Evolutionary conservation across 441 rosid genomes (phyloP), one percentile per base, ranked within the genome.

Genomic region (Euphorbia schlechtendalii): DNA sequence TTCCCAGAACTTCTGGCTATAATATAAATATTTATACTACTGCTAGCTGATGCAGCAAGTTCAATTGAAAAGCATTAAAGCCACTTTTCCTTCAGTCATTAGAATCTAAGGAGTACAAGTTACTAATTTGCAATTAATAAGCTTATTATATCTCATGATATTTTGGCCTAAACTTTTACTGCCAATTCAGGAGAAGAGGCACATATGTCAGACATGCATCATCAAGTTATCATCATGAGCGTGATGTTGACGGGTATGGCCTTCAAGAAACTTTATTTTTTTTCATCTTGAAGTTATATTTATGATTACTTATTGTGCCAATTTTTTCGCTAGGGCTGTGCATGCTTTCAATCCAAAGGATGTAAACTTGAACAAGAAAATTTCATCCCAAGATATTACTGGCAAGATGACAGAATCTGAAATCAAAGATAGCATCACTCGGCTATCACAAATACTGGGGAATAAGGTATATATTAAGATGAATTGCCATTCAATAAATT

Each of bases 271-370:
- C n/a, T n/a, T 24, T 30, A 61, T 58, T 61, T 28, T 21, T 17
- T 5, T 3, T 2, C 22, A 30, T 38, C 56, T 62, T 41, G 10
- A 51, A 53, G n/a, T 49, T 28, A 54, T 28, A 20, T n/a, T 38
- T 67, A 17, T n/a, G 6, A 36, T 24, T 58, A 45, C n/a, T 2
- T 58, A 11, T 34, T 59, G 7, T 54, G 22, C 17, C 52, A 40
- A 6, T 12, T 5, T 67, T 77, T 45, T 55, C 73, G 59, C 32
- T 79, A 87, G 99, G 79, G 92, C 96, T 46, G 81, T 67, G 63
- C 78, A 70, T 73, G 97, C 99, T 45, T 87, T 88, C 82, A 90
- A 88, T 36, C 97, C 97, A 0, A 87, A 88, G 81, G 95, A 90
- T 76, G 71, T 88, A 52, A 80, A 76, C 24, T 63, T 72, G 53